These are phyloP conservation scores for Periglandula ipomoeae DNA, from an alignment of 2,329 filamentous ascomycete species.

Conservation along the genomic window DNA sequence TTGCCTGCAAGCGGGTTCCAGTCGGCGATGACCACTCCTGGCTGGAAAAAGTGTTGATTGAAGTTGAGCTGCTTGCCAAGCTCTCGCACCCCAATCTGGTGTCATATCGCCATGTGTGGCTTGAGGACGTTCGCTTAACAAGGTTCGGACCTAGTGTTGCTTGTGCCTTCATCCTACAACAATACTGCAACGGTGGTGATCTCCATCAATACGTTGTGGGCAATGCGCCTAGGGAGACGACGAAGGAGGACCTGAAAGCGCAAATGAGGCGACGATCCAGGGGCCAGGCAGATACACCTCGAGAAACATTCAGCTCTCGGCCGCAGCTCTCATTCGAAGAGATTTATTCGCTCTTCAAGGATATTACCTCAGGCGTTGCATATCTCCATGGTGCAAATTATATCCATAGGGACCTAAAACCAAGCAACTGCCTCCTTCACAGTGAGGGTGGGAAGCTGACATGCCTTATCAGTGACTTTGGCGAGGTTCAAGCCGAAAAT, in stretches of 20 bases:
- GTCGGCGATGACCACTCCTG: slow-evolving; percentile 91
- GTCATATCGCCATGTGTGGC: slow-evolving; percentile 94
- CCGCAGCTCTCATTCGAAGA: slow-evolving; percentile 65
- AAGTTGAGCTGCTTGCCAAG: slow-evolving; percentile 86
- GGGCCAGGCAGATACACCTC: slow-evolving; percentile 58
- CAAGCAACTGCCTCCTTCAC: slow-evolving; percentile 88
- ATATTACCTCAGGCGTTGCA: slow-evolving; percentile 84
- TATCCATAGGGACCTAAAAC: slow-evolving; percentile 92
- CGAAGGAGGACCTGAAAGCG: slow-evolving; percentile 81
- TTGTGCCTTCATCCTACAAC: slow-evolving; percentile 93
- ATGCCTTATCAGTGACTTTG: slow-evolving; percentile 94
- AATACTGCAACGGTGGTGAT: slow-evolving; percentile 94
- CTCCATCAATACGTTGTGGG: slow-evolving; percentile 80
- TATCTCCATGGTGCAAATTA: slow-evolving; percentile 88
- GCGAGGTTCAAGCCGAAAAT: slow-evolving; percentile 85
- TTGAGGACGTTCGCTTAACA: slow-evolving; percentile 78
- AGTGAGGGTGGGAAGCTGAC: slow-evolving; percentile 59
- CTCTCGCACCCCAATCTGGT: slow-evolving; percentile 92
- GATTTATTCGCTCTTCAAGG: slow-evolving; percentile 93
- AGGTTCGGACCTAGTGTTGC: slow-evolving; percentile 86
- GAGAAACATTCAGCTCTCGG: slow-evolving; percentile 32
- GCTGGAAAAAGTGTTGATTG: slow-evolving; percentile 87
- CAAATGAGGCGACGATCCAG: slow-evolving; percentile 75
- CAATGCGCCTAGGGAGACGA: slow-evolving; percentile 50
- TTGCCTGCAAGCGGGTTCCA: slow-evolving; percentile 93